Percentiles rank a stretch among this genome's conserved stretches.
Conservation (phyloP, 805 yeast genomes). For the Ogataea corticis region DNA sequence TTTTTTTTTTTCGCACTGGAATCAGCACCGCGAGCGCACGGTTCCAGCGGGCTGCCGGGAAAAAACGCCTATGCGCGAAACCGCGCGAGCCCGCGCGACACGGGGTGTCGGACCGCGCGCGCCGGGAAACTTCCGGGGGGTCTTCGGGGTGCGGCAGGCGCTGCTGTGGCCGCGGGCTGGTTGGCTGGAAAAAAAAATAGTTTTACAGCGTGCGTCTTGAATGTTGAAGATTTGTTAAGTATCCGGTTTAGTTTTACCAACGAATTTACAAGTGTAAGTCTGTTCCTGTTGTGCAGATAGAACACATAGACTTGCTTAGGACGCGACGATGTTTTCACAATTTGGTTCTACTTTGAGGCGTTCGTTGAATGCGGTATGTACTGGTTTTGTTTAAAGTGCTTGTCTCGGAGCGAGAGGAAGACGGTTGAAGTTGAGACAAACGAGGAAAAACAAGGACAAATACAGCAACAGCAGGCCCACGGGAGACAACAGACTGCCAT, state of each 20-base stretch:
- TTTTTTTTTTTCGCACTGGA: constrained; percentile 6
- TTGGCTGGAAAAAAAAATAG: constrained; percentile 7
- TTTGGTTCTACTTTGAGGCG: constrained; percentile 38
- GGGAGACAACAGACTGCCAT: too few relatives aligned
- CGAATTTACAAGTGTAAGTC: neutral
- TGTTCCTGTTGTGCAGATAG: constrained; percentile 7
- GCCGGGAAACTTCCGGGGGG: neutral
- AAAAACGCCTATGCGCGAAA: too few relatives aligned
- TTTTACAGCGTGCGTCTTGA: constrained; percentile 4
- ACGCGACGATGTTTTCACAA: constrained; percentile 34
- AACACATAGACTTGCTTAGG: constrained; percentile 10
- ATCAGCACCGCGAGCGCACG: neutral
- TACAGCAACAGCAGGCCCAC: too few relatives aligned
- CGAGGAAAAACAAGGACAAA: neutral
- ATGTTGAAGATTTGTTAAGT: constrained; percentile 5
- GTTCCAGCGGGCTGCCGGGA: too few relatives aligned
- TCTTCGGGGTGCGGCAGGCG: neutral
- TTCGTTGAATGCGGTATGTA: constrained; percentile 37
- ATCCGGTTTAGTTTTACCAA: neutral
- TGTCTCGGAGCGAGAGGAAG: neutral
- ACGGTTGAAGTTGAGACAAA: neutral
- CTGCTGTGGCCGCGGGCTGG: constrained; percentile 2
- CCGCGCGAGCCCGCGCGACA: neutral
- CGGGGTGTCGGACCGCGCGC: neutral
- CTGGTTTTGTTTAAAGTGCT: neutral